Evolutionary conservation across 345 rosid species (phyloP), one percentile per base, ranked within the genome.

Genomic region (Bretschneidera sinensis): DNA sequence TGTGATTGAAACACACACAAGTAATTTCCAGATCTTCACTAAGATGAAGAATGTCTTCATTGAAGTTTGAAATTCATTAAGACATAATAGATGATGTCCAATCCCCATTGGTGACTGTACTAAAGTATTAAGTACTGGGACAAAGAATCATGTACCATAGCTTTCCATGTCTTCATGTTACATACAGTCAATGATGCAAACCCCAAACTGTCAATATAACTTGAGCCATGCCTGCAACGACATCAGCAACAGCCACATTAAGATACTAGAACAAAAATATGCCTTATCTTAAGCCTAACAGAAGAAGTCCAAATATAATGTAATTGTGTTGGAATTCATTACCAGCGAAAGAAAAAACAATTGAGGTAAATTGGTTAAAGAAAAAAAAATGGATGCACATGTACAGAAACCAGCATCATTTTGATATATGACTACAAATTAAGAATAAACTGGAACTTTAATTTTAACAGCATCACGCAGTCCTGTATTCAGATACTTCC

Each of bases 1-100:
- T 86, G 82, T 86, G 92, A 70, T 81, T 83, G 76, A 86, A 86
- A 71, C 92, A 81, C 24, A 81, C 18, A 24, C 86, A 86, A 66
- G 92, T 86, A 48, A 86, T 81, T 66, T 88, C 88, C 23, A 85
- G 92, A 78, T 86, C 92, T 78, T 86, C 83, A 59, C 92, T 88
- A 64, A 83, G 92, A 54, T 88, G 88, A 68, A 83, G 92, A 71
- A 76, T 81, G 88, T 68, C 92, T 86, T 86, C 82, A 83, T 23
- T 57, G 57, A 75, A 78, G 72, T 60, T n/a, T 64, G 61, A 67
- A 66, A 62, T 61, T 62, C 64, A 62, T 65, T 65, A 69, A 64
- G 76, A 56, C 23, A 62, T 24, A 24, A 58, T 67, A 50, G 54
- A 59, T 39, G 1, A 66, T 54, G 48, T 63, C 55, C 57, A 55